These are phyloP conservation scores for Flaveria linearis DNA, from an alignment of 129 eudicot genomes.

Conservation along the genomic window DNA sequence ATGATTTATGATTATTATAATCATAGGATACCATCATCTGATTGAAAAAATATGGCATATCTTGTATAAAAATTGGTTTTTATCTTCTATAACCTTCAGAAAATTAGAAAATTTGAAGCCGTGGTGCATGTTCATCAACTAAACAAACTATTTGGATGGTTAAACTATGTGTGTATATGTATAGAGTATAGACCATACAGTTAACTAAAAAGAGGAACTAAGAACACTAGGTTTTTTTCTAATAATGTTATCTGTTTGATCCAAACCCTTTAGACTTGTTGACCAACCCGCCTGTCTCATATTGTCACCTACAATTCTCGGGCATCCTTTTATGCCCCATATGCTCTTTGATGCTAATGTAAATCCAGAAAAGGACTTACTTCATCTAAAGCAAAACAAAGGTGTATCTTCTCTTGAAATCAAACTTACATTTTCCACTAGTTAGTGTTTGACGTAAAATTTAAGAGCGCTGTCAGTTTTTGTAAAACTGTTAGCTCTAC, in stretches of 20 bases:
- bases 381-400: neutral
- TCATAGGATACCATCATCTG: neutral
- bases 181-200: neutral
- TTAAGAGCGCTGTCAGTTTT: neutral
- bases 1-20: neutral
- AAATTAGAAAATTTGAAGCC: neutral
- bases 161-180: neutral
- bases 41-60: neutral
- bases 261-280: neutral
- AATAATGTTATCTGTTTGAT: neutral
- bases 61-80: constrained; percentile 4
- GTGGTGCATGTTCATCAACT: neutral
- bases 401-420: neutral
- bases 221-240: too few relatives aligned
- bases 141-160: neutral
- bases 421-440: neutral
- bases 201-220: neutral
- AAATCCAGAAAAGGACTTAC: neutral
- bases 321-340: neutral
- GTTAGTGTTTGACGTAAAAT: neutral
- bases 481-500: neutral
- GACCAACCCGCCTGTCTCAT: neutral
- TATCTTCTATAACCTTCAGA: constrained; percentile 9
- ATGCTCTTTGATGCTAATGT: neutral
- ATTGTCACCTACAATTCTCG: neutral